Evolutionary conservation across 805 yeast genomes (phyloP).

Genomic region (Lachancea nothofagi): DNA sequence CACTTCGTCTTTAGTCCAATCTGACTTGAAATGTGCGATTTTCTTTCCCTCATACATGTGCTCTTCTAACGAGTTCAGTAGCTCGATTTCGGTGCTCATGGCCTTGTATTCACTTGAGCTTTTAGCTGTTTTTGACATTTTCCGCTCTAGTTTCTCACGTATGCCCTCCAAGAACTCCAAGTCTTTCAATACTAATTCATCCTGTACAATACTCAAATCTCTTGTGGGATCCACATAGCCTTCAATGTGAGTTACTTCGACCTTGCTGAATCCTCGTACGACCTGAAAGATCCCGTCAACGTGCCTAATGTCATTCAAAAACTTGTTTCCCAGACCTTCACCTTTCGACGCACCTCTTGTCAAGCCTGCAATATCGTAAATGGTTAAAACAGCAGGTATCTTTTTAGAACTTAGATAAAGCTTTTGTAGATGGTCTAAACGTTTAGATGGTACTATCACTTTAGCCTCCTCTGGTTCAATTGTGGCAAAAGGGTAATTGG

Average conservation of each 20-base stretch:
- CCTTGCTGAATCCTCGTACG: slow-evolving; percentile 68
- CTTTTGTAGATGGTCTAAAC: slow-evolving; percentile 49
- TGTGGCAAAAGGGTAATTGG: slow-evolving; percentile 97
- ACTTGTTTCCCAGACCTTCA: slow-evolving; percentile 78
- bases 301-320: slow-evolving; percentile 68
- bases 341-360: slow-evolving; percentile 81
- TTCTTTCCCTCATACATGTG: slow-evolving; percentile 47
- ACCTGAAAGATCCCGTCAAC: slow-evolving; percentile 81
- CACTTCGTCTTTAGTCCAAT: slow-evolving; percentile 62
- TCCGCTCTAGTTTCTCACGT: slow-evolving; percentile 46
- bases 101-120: slow-evolving; percentile 46
- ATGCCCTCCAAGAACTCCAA: slow-evolving; percentile 60
- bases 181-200: slow-evolving; percentile 73
- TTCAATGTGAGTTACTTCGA: slow-evolving; percentile 72
- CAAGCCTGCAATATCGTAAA: slow-evolving; percentile 77
- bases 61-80: slow-evolving; percentile 39
- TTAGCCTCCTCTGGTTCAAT: slow-evolving; percentile 77
- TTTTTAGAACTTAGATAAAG: slow-evolving; percentile 57
- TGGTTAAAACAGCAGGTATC: slow-evolving; percentile 62
- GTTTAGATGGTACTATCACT: slow-evolving; percentile 62
- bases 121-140: slow-evolving; percentile 34
- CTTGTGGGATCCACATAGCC: slow-evolving; percentile 66
- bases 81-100: slow-evolving; percentile 36
- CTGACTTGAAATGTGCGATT: slow-evolving; percentile 55
- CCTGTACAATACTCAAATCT: slow-evolving; percentile 69